Evolutionary conservation across 108 stramenopile genomes (phyloP), one percentile per base, ranked within the genome.

Genomic region (Skeletonema tropicum): DNA sequence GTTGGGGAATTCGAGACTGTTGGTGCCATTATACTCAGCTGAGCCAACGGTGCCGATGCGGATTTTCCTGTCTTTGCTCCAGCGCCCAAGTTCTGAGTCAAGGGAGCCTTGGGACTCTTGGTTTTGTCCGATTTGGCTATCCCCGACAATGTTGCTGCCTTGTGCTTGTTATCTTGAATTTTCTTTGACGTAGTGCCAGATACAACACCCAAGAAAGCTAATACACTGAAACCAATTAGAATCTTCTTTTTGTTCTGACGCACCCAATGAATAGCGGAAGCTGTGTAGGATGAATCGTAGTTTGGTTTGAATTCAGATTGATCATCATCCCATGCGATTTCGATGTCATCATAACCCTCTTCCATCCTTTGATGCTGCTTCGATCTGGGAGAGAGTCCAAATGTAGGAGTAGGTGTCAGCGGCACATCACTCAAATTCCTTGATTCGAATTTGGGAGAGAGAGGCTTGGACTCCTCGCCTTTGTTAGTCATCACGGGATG

Each of bases 251-350:
- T 45, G 11, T 45, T 45, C 42, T 5, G 42, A 45, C 42, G 42
- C 14, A n/a, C 15, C 42, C 42, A 45, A 5, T n/a, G 42, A n/a
- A 45, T 45, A 3, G 15, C 15, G 15, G 42, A 15, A n/a, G 42
- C 42, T 3, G 15, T 15, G 42, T 45, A 45, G 14, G 42, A 45
- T n/a, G 15, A 4, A 45, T 45, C 15, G 42, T 45, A 45, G 42
- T 45, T n/a, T 45, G 42, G 42, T 45, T 45, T 45, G 42, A 45
- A 45, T 45, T 45, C 42, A 45, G 42, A 45, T 45, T 45, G 15
- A 45, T n/a, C 42, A 45, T n/a, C 15, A n/a, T 45, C 42, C 42
- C 52, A 55, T 55, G 9, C 2, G 52, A 55, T 55, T 23, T 55
- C 52, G 19, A 55, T n/a, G n/a, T n/a, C 23, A 0, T 5, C 52